Base-by-base conservation (phyloP, 2,329 filamentous ascomycete genomes). In the Claviceps spartinae region DNA sequence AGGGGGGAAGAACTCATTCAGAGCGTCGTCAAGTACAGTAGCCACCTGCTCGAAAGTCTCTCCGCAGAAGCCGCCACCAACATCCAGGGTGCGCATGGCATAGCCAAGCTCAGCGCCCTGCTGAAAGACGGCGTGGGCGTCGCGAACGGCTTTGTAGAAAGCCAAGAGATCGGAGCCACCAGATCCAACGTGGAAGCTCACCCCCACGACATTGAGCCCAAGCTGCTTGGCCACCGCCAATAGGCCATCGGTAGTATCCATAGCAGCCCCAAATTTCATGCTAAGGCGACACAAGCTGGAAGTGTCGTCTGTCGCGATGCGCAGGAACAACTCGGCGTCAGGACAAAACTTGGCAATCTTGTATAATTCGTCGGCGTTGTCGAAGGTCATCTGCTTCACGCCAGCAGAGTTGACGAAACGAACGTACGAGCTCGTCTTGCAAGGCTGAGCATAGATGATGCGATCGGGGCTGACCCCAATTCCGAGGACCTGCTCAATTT, bases 361-460 rank as follows among this genome's bases (percentile, higher is more conserved):
- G 80, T 91, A 88, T 50, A 98, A 80, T 77, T 98, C 93, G 68
- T 98, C 93, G 66, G 86, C 82, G 62, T 98, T 98, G 78, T 98
- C 93, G 66, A 98, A 97, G 2, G 93, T 98, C 91, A 98, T 97
- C 76, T 95, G 88, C 73, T 86, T 91, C 66, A 98, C 93, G 60
- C 85, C 86, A 59, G 83, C 76, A 65, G 82, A 79, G 63, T 86
- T 82, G 58, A 94, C 93, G 64, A 90, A 95, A 65, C 90, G 88
- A 56, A 98, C 78, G 69, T 96, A 97, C 47, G 91, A 96, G 74
- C 93, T 95, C 63, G 93, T 98, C 82, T 98, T 98, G 86, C 93
- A 97, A 52, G 93, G 93, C 73, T 98, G 93, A 48, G 93, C 93
- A 66, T 97, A 98, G 72, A 98, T 96, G 75, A 98, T 94, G 68